Base-by-base conservation (phyloP, 495 filamentous ascomycete species). In the Melanomma pulvis-pyrius region DNA sequence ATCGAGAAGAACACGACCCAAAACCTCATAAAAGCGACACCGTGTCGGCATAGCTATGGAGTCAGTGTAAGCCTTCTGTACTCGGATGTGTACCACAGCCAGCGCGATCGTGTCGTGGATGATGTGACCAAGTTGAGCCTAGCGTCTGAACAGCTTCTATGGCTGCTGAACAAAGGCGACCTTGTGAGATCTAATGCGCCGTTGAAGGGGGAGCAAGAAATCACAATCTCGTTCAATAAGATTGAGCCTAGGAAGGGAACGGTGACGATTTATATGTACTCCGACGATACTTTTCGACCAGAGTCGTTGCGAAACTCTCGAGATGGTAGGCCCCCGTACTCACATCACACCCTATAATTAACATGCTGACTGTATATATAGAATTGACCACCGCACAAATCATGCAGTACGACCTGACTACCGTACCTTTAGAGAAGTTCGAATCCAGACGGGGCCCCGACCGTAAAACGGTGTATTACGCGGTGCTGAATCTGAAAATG, bases 141-240 rank as follows among this genome's bases (percentile, higher is more conserved):
- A 6, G 66, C 66, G 12, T 21, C 58, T 30, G 66, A 47, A 4
- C 66, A 69, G 36, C 2, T 69, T 1, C 26, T 55, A 1, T 69
- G 66, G 66, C 9, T 69, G 12, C 12, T 69, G 13, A 63, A 53
- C 8, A 69, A 69, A 48, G 66, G 61, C 24, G 66, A 69, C 36
- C 29, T 64, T 7, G 46, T 46, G 21, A 41, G 13, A 11, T 53
- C 46, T 29, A 21, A 26, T 8, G 19, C 13, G 24, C 61, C 61
- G 39, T 44, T 47, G 29, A 1, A 11, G 13, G 54, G 17, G 4
- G 36, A 41, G 36, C n/a, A 61, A 30, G 29, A 11, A 2, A 51
- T 57, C 4, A 57, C 32, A 24, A 26, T 54, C 24, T 32, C 26
- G 24, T 60, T 60, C 26, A 24, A 19, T 1, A 54, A 28, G 25